Evolutionary conservation across 192 early-diverging fungal genomes (phyloP), one percentile per base, ranked within the genome.

Genomic region (Gamsiella multidivaricata): DNA sequence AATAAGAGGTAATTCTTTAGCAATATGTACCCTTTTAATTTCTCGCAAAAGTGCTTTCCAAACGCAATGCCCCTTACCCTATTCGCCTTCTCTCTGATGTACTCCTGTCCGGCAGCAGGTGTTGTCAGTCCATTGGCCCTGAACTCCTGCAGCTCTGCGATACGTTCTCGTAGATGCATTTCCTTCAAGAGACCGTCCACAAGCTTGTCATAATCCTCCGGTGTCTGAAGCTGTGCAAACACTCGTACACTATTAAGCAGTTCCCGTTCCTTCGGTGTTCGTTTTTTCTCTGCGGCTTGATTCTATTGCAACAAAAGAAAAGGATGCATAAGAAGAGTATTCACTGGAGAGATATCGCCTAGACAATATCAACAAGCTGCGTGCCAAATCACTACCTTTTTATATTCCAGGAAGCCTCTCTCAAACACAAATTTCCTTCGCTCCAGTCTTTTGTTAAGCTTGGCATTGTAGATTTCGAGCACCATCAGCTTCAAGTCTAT

Each of bases 401-500:
- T 91, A 62, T 91, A 97, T 59, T 98, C 95, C n/a, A 93, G 76
- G 39, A 98, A 82, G 0, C 87, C 87, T 31, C 95, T 86, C n/a
- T 97, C 98, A 70, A 94, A 91, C 6, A 98, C 90, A 81, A 98
- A 90, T 52, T 88, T 86, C 82, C 97, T 97, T 17, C 94, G 81
- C 55, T 96, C 91, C 28, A 86, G 61, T 49, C 97, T 90, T 23
- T 91, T 88, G 62, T 94, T 91, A 25, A 99, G 82, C 57, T 89
- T 88, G 66, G 84, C 81, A 79, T 99, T 98, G 78, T 99, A 99
- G 59, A 99, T 96, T 65, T 94, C 89, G 47, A 99, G 82, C 57
- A 97, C 91, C 56, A 92, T 92, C 52, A 91, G 69, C 72, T 98
- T 97, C 34, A 99, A 86, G 63, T 94, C 96, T 88, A 69, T 5